These are phyloP conservation scores for Fagus crenata DNA, from an alignment of 306 rosid species.

Conservation along the genomic window DNA sequence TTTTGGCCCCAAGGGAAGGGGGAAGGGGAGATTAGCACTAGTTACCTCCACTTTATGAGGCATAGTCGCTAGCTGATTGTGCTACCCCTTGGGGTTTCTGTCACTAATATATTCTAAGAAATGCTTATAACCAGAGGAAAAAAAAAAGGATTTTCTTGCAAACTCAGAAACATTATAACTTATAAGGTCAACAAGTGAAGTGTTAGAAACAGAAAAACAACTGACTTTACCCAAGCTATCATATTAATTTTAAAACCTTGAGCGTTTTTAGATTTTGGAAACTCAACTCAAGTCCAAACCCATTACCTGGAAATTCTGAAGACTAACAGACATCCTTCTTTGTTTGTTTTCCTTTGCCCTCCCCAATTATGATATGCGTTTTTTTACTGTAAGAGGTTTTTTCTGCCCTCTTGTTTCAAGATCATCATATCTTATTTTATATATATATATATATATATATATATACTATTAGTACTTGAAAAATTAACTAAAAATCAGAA, in stretches of 20 bases:
- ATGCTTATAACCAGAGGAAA: not conserved
- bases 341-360: slow-evolving; percentile 11
- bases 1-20: too few species aligned
- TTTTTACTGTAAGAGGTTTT: not conserved
- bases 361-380: not conserved
- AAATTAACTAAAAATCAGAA: not conserved
- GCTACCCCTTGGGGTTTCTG: too few species aligned
- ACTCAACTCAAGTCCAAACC: slow-evolving; percentile 14
- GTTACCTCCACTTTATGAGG: too few species aligned
- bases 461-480: not conserved
- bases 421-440: not conserved
- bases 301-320: slow-evolving; percentile 1
- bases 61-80: too few species aligned
- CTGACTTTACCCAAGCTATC: not conserved
- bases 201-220: not conserved
- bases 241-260: not conserved
- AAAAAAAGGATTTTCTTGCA: not conserved
- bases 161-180: not conserved
- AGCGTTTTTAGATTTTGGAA: slow-evolving; percentile 5
- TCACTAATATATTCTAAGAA: too few species aligned
- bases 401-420: not conserved
- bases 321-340: not conserved
- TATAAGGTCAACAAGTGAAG: too few species aligned
- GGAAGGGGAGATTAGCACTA: too few species aligned
- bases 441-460: accelerated